Evolutionary conservation across 1,284 basidiomycete genomes (phyloP).

Genomic region (Ustilago nuda): DNA sequence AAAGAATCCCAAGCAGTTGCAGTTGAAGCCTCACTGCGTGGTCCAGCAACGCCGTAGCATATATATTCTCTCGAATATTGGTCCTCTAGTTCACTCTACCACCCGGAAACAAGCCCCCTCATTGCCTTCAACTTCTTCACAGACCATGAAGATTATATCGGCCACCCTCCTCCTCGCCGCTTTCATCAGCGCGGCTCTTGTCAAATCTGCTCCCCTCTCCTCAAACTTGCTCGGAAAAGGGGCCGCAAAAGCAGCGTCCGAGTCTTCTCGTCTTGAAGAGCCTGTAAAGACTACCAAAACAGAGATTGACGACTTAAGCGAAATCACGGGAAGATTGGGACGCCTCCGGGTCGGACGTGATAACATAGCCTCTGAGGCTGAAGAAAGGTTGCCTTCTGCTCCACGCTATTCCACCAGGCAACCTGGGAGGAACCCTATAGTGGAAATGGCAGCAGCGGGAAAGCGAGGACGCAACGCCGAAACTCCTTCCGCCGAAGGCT

Average conservation of each 20-base stretch:
- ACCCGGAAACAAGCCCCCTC: background rate
- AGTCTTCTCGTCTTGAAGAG: too few relatives aligned
- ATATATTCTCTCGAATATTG: too few relatives aligned
- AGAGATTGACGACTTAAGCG: background rate
- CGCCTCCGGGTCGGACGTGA: background rate
- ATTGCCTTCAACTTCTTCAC: background rate
- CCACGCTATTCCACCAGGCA: background rate
- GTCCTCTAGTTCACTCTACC: background rate
- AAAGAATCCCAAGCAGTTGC: too few relatives aligned
- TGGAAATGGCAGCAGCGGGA: background rate
- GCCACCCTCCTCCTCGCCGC: background rate
- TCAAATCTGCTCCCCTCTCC: background rate
- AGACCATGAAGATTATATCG: background rate
- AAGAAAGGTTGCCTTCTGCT: background rate
- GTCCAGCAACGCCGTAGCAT: too few relatives aligned
- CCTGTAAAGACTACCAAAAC: background rate
- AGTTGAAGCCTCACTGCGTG: too few relatives aligned
- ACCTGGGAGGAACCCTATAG: too few relatives aligned
- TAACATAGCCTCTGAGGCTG: background rate
- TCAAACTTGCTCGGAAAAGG: background rate
- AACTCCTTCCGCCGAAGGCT: background rate
- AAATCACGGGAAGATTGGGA: accelerated
- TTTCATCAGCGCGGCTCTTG: background rate
- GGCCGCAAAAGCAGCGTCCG: background rate
- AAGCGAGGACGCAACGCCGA: background rate